Evolutionary conservation across 306 rosid species (phyloP).

Genomic region (Prosopis cineraria): DNA sequence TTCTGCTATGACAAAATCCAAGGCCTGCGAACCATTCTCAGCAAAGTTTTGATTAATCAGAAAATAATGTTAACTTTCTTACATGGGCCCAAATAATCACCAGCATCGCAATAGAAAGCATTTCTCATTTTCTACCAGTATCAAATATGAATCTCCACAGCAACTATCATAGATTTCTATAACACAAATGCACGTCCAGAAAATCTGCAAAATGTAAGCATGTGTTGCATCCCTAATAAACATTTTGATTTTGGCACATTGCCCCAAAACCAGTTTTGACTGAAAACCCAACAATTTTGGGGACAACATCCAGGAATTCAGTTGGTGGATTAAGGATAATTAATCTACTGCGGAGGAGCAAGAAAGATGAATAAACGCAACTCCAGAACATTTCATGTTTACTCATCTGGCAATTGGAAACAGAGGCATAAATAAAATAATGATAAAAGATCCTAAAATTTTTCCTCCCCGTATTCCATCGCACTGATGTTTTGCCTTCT

Average conservation of each 20-base stretch:
- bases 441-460: neutral
- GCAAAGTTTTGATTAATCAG: slow-evolving; percentile 14
- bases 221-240: slow-evolving; percentile 16
- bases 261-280: neutral
- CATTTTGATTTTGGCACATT: slow-evolving; percentile 20
- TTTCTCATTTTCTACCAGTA: neutral
- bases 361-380: slow-evolving; percentile 6
- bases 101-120: neutral
- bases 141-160: slow-evolving; percentile 1
- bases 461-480: slow-evolving; percentile 21
- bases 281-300: slow-evolving; percentile 16
- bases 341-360: neutral
- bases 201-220: slow-evolving; percentile 4
- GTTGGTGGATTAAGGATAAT: neutral
- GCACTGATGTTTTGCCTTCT: neutral
- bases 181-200: neutral
- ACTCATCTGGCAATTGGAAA: slow-evolving; percentile 9
- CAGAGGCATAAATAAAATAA: slow-evolving; percentile 18
- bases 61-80: slow-evolving; percentile 25
- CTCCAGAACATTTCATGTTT: slow-evolving; percentile 4
- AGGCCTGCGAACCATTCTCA: slow-evolving; percentile 64
- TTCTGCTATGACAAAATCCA: slow-evolving; percentile 93
- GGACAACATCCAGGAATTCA: slow-evolving; percentile 18
- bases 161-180: slow-evolving; percentile 1
- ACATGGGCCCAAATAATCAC: slow-evolving; percentile 11